These are phyloP conservation scores for Cicer pinnatifidum DNA, from an alignment of 306 rosid species.

Conservation along the genomic window DNA sequence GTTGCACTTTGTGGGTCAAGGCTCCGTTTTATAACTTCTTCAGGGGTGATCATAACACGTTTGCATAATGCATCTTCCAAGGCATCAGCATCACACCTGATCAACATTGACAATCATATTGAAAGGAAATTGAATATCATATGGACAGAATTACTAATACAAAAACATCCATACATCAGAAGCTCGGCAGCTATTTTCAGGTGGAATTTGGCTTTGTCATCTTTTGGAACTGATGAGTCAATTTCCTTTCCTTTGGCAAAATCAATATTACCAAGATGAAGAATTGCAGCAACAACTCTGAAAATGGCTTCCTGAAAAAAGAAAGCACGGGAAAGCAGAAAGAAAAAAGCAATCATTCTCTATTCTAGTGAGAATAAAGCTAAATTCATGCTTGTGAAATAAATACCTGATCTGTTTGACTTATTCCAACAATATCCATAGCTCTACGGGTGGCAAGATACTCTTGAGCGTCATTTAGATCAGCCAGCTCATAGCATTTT, in stretches of 20 bases:
- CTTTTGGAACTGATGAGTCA: constrained; percentile 95
- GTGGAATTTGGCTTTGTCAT: constrained; percentile 83
- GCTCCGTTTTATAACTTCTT: constrained; percentile 96
- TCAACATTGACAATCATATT: constrained; percentile 43
- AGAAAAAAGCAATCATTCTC: constrained; percentile 42
- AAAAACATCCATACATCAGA: constrained; percentile 65
- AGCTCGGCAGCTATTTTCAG: constrained; percentile 86
- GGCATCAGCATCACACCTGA: constrained; percentile 82
- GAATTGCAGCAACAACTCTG: constrained; percentile 92
- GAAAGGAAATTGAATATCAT: constrained; percentile 41
- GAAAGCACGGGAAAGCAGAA: constrained; percentile 36
- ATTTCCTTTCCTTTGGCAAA: constrained; percentile 79
- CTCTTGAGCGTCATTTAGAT: constrained; percentile 84
- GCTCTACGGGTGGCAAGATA: constrained; percentile 99
- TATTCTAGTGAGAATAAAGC: constrained; percentile 36
- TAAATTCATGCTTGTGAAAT: constrained; percentile 41
- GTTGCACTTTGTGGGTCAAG: constrained; percentile 95
- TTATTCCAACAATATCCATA: constrained; percentile 95
- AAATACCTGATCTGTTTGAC: constrained; percentile 86
- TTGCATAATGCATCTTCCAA: constrained; percentile 96
- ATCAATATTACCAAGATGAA: constrained; percentile 84
- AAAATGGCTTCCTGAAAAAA: constrained; percentile 88
- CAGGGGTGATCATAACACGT: constrained; percentile 99
- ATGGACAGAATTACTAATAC: constrained; percentile 21
- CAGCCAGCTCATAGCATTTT: constrained; percentile 87